Evolutionary conservation across 2,329 filamentous ascomycete genomes (phyloP).

Genomic region (Verticillium albo-atrum): DNA sequence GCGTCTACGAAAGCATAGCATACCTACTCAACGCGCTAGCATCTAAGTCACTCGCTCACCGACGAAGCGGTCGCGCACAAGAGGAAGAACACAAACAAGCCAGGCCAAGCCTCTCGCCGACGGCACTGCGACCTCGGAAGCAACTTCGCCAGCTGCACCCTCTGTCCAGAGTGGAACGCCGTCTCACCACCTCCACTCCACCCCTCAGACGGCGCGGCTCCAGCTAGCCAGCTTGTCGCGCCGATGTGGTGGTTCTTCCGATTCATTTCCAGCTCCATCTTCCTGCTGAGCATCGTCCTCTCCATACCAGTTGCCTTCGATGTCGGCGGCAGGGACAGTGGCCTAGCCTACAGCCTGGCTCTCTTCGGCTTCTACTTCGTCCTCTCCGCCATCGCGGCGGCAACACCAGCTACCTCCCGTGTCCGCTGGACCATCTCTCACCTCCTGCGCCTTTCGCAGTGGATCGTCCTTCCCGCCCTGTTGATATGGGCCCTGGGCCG

Average conservation of each 20-base stretch:
- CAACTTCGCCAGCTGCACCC: background rate
- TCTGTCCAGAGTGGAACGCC: background rate
- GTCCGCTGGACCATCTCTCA: conserved; percentile 68
- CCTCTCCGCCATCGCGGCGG: conserved; percentile 75
- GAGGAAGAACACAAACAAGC: background rate
- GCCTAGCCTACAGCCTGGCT: conserved; percentile 86
- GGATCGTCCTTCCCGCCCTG: conserved; percentile 77
- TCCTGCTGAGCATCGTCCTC: conserved; percentile 88
- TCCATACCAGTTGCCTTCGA: conserved; percentile 97
- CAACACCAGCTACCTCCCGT: conserved; percentile 73
- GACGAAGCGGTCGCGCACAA: background rate
- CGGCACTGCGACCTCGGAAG: background rate
- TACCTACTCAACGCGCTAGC: background rate
- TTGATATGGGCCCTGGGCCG: conserved; percentile 95
- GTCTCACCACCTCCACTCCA: background rate
- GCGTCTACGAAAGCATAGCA: background rate
- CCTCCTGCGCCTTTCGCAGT: conserved; percentile 72
- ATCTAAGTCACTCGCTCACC: background rate
- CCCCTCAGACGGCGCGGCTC: conserved; percentile 14
- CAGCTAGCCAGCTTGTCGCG: conserved; percentile 21
- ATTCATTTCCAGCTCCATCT: conserved; percentile 73
- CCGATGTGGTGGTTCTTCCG: conserved; percentile 81
- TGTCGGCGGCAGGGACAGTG: conserved; percentile 91
- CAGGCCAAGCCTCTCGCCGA: background rate
- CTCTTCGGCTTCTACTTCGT: conserved; percentile 88